Conservation (phyloP, 306 rosid genomes). For the Sesbania bispinosa region DNA sequence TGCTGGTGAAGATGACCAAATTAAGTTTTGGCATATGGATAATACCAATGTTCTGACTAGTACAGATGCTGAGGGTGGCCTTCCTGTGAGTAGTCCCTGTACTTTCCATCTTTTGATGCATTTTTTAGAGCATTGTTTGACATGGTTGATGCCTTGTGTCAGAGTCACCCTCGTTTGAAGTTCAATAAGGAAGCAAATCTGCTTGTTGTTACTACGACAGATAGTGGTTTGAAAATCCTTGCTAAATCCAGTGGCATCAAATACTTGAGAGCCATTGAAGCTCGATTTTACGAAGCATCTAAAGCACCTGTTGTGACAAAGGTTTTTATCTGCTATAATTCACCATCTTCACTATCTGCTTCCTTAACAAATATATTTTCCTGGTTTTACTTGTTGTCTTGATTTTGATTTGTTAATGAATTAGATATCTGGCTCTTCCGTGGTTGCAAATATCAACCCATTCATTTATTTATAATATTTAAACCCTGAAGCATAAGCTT, state of each 20-base stretch:
- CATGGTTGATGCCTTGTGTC: constrained; percentile 22
- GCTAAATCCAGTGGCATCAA: constrained; percentile 58
- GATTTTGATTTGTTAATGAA: not conserved
- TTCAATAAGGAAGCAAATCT: constrained; percentile 82
- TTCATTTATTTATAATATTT: constrained; percentile 7
- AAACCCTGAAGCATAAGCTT: too few relatives aligned
- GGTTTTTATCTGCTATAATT: constrained; percentile 33
- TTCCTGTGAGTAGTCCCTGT: constrained; percentile 50
- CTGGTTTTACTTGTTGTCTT: not conserved
- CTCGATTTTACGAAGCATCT: constrained; percentile 45
- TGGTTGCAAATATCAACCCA: constrained; percentile 33
- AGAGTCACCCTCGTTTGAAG: constrained; percentile 69
- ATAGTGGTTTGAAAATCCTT: constrained; percentile 62
- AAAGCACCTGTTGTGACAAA: constrained; percentile 48
- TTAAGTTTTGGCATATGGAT: constrained; percentile 86
- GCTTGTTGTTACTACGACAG: constrained; percentile 66
- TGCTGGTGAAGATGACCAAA: constrained; percentile 73
- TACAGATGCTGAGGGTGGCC: constrained; percentile 70
- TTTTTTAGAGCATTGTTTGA: not conserved
- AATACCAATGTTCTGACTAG: constrained; percentile 36
- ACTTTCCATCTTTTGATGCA: not conserved
- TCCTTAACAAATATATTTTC: not conserved
- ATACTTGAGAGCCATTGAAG: constrained; percentile 42
- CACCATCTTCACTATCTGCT: not conserved
- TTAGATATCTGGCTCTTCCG: constrained; percentile 48